phyloP scores from a whole-genome alignment of 768 basidiomycete species.

The Amanita molliuscula region DNA sequence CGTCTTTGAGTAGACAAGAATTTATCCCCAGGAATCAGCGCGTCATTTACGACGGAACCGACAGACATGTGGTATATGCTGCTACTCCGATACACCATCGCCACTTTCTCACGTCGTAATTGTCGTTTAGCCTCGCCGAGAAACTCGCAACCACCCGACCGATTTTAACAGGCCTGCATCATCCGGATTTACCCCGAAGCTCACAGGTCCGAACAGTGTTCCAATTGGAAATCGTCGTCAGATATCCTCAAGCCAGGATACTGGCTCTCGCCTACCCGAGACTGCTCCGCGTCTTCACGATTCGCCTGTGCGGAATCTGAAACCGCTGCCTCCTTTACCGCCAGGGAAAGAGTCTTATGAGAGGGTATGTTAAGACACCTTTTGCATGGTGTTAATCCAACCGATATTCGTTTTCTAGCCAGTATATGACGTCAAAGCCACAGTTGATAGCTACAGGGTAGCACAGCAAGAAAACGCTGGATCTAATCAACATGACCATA shows the following conservation, averaged over 20 bases:
- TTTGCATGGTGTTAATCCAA: background rate
- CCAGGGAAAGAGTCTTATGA: slow-evolving; percentile 18
- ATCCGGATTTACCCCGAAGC: slow-evolving; percentile 8
- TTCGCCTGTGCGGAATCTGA: slow-evolving; percentile 4
- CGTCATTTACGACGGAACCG: slow-evolving; percentile 4
- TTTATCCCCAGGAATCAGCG: background rate
- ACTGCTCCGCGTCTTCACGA: background rate
- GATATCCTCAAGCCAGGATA: slow-evolving; percentile 6
- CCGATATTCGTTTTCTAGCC: slow-evolving; percentile 4
- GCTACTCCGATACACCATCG: background rate
- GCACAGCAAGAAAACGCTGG: slow-evolving; percentile 7
- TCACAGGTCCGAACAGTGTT: slow-evolving; percentile 27
- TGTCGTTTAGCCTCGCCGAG: slow-evolving; percentile 12
- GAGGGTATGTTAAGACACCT: slow-evolving; percentile 11
- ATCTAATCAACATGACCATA: slow-evolving; percentile 5
- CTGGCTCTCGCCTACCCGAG: slow-evolving; percentile 4
- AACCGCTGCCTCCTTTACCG: slow-evolving; percentile 12
- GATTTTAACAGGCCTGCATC: slow-evolving; percentile 13
- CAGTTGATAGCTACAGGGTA: slow-evolving; percentile 10
- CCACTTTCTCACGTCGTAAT: slow-evolving; percentile 1
- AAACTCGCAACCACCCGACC: slow-evolving; percentile 14
- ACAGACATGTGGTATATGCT: slow-evolving; percentile 8
- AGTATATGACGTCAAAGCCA: slow-evolving; percentile 3
- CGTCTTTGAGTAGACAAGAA: background rate
- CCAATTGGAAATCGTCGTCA: slow-evolving; percentile 23